These are phyloP conservation scores for Aspergillus sp. DNA, from an alignment of 2,329 filamentous ascomycete species.

Conservation along the genomic window DNA sequence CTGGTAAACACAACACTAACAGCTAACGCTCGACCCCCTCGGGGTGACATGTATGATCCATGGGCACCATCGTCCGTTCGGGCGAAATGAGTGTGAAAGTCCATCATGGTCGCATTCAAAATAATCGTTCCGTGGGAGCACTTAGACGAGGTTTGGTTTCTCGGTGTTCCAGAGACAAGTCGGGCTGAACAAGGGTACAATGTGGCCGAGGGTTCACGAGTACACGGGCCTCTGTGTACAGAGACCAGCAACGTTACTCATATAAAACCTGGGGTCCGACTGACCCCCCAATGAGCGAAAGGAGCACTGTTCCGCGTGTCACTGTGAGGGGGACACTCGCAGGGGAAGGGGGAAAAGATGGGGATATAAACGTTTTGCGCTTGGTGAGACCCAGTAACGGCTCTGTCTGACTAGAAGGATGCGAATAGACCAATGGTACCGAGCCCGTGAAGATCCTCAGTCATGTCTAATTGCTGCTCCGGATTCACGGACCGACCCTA, in stretches of 20 bases:
- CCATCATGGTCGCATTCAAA: conserved; percentile 21
- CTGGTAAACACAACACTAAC: conserved; percentile 36
- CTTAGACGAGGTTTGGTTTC: not conserved
- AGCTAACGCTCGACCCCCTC: conserved; percentile 30
- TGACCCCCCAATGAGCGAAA: conserved; percentile 4
- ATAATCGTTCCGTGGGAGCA: not conserved
- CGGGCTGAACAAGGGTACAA: not conserved
- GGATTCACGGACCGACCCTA: conserved; percentile 18
- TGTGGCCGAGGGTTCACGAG: not conserved
- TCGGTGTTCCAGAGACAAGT: not conserved
- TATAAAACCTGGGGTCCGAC: conserved; percentile 7
- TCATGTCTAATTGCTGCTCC: conserved; percentile 26
- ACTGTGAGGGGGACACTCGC: conserved; percentile 1
- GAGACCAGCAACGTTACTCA: conserved; percentile 1
- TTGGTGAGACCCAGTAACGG: conserved; percentile 8
- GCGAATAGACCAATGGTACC: conserved; percentile 16
- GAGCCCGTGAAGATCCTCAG: conserved; percentile 15
- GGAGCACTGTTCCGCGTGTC: not conserved
- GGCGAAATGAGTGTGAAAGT: conserved; percentile 19
- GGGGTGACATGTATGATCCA: conserved; percentile 25
- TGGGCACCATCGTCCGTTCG: conserved; percentile 21
- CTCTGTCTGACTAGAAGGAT: conserved; percentile 6
- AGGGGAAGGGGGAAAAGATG: conserved; percentile 13
- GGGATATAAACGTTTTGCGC: conserved; percentile 20
- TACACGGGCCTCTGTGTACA: conserved; percentile 2